Percentiles rank a stretch among this genome's conserved stretches.
These are phyloP conservation scores for Gilbertella persicaria DNA, from an alignment of 371 early-diverging fungal genomes.

Conservation along the genomic window DNA sequence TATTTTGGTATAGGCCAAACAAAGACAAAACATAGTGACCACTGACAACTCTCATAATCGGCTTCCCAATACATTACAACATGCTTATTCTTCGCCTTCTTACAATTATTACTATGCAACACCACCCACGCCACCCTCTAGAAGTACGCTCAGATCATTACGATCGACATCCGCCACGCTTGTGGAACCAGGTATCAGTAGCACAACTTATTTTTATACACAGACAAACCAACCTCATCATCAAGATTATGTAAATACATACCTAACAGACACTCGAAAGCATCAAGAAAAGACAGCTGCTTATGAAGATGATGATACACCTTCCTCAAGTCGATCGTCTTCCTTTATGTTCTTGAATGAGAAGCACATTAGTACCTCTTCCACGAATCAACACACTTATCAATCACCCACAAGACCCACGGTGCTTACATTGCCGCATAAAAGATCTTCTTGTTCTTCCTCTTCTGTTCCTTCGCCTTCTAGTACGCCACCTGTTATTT, in stretches of 20 bases:
- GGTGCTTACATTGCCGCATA: background rate
- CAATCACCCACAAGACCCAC: background rate
- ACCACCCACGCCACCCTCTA: background rate
- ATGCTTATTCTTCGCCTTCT: background rate
- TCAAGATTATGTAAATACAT: slow-evolving; percentile 3
- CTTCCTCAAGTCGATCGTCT: slow-evolving; percentile 1
- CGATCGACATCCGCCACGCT: slow-evolving; percentile 4
- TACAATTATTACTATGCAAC: background rate
- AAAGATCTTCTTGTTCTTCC: background rate
- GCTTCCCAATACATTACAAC: background rate
- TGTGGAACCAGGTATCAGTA: slow-evolving; percentile 11
- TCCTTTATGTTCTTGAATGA: background rate
- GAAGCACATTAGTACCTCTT: background rate
- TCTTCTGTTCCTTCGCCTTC: background rate
- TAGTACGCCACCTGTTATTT: background rate
- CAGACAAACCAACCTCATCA: background rate
- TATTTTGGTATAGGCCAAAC: background rate
- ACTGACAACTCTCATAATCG: background rate
- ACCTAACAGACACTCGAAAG: slow-evolving; percentile 1
- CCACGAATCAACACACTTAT: background rate
- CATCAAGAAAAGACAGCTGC: slow-evolving; percentile 5
- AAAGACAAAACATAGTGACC: background rate
- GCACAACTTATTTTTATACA: background rate
- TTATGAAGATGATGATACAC: background rate
- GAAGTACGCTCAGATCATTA: background rate